A percentile compares a stretch with the other conserved stretches of the same genome.
These are phyloP conservation scores for Fragaria ananassa DNA, from an alignment of 306 rosid genomes.

Conservation along the genomic window DNA sequence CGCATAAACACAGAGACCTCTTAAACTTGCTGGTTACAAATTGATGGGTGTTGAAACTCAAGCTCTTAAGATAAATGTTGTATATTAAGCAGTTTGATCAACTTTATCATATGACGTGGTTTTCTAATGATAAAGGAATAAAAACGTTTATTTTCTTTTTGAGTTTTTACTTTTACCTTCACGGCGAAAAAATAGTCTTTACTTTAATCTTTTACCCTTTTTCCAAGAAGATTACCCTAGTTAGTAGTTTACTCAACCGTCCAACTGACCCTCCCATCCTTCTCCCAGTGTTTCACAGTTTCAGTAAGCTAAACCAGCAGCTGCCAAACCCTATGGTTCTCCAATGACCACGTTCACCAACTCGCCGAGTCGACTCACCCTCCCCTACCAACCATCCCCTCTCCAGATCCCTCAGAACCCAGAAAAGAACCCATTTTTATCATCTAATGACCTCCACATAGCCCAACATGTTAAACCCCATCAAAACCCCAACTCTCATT, in stretches of 20 bases:
- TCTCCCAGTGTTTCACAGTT: no score
- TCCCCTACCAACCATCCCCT: conserved; percentile 6
- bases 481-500: conserved; percentile 27
- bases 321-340: no score
- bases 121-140: no score
- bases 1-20: no score
- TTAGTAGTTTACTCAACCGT: neutral
- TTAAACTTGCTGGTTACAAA: no score
- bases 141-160: neutral
- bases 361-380: conserved; percentile 17
- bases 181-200: neutral
- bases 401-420: conserved; percentile 16
- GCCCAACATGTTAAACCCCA: conserved; percentile 31
- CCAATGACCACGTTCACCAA: conserved; percentile 29
- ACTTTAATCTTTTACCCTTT: neutral
- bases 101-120: no score
- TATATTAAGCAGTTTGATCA: no score
- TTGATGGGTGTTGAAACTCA: no score
- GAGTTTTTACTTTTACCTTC: neutral
- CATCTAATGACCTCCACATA: conserved; percentile 13
- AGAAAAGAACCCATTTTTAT: neutral
- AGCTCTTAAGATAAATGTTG: no score
- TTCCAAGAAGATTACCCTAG: neutral
- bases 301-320: no score
- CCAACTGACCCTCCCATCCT: no score